Evolutionary conservation across 1,284 basidiomycete genomes (phyloP).

Genomic region (Cyathus pygmaeus): DNA sequence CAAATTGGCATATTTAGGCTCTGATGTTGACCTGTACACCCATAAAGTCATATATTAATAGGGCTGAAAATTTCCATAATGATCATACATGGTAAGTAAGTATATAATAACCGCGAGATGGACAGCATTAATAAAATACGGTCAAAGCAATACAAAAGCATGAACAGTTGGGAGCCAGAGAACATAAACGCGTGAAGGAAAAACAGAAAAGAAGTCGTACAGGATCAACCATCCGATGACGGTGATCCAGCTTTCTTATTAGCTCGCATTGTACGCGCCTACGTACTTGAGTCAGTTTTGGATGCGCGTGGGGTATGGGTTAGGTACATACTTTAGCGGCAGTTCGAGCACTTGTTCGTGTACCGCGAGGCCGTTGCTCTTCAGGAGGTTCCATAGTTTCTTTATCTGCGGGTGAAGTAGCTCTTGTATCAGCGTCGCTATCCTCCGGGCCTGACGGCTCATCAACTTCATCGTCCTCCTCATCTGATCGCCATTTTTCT

Average conservation of each 20-base stretch:
- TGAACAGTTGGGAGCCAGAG: not conserved
- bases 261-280: conserved; percentile 23
- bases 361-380: conserved; percentile 5
- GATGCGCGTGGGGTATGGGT: not conserved
- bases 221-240: conserved; percentile 17
- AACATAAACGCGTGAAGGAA: too few relatives aligned
- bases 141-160: not conserved
- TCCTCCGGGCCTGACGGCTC: conserved; percentile 30
- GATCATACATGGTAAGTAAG: not conserved
- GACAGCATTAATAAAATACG: not conserved
- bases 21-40: too few relatives aligned
- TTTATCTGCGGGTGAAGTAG: conserved; percentile 14
- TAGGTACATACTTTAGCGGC: conserved; percentile 42
- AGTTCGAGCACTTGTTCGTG: conserved; percentile 42
- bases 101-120: not conserved
- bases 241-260: conserved; percentile 18
- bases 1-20: too few relatives aligned
- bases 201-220: conserved; percentile 11
- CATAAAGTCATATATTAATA: too few relatives aligned
- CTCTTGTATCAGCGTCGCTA: conserved; percentile 41
- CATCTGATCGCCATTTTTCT: conserved; percentile 42
- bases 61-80: too few relatives aligned
- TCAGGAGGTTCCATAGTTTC: conserved; percentile 12
- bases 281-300: not conserved
- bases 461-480: conserved; percentile 33